These are phyloP conservation scores for Capsicum baccatum DNA, from an alignment of 257 asterid species.

Conservation along the genomic window DNA sequence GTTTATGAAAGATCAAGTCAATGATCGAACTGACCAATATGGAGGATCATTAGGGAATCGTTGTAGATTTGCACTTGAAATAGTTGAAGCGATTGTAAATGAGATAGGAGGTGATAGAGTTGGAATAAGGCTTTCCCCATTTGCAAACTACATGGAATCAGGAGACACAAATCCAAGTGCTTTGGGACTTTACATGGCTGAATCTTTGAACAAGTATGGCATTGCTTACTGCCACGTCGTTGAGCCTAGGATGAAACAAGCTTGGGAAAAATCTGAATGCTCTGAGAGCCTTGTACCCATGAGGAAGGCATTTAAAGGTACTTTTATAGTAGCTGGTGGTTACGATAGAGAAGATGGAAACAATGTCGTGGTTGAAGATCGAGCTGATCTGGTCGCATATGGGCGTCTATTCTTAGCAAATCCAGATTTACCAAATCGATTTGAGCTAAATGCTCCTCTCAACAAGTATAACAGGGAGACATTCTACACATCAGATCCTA, in stretches of 20 bases:
- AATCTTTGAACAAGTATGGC: neutral
- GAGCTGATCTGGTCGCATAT: neutral
- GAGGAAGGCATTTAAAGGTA: neutral
- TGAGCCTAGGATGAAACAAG: neutral
- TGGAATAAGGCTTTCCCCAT: constrained; percentile 1
- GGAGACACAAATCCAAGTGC: neutral
- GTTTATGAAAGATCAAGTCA: neutral
- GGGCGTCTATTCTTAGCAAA: neutral
- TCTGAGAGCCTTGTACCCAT: neutral
- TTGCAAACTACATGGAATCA: neutral
- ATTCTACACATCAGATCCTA: neutral
- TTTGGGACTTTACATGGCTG: neutral
- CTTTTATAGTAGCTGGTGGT: neutral
- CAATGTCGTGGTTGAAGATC: neutral
- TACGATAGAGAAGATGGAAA: neutral
- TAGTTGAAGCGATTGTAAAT: neutral
- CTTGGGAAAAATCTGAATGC: neutral
- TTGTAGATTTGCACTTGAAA: neutral
- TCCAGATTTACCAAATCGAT: neutral
- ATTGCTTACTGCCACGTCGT: neutral
- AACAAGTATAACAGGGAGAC: neutral
- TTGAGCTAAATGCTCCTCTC: neutral
- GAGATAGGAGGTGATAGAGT: neutral
- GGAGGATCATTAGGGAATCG: neutral
- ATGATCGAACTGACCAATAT: neutral